These are phyloP conservation scores for Plasmodium billcollinsi DNA, from an alignment of 169 alveolate species.

Conservation along the genomic window DNA sequence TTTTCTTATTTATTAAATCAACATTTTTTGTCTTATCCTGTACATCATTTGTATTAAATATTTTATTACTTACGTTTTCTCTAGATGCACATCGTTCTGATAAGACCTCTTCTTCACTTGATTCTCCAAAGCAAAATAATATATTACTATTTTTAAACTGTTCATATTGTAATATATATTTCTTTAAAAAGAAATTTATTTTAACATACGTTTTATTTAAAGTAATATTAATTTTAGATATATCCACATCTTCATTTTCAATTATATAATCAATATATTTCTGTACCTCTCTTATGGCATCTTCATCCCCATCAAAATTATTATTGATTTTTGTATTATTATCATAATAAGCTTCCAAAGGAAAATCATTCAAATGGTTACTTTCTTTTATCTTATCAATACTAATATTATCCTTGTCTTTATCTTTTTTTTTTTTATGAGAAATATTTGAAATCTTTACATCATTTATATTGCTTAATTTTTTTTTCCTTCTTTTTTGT, in stretches of 20 bases:
- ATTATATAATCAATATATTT: constrained; percentile 33
- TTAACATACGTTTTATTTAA: constrained; percentile 15
- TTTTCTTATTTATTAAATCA: constrained; percentile 9
- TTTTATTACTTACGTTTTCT: not conserved
- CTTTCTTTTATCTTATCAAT: no score
- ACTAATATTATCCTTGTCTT: no score
- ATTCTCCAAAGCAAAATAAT: constrained; percentile 68
- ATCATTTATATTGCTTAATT: no score
- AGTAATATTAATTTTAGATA: constrained; percentile 29
- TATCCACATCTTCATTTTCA: constrained; percentile 46
- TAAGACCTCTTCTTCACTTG: constrained; percentile 60
- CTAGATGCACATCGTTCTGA: constrained; percentile 3
- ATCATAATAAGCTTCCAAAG: no score
- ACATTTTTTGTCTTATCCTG: not conserved
- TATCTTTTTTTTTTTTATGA: no score
- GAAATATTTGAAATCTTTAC: no score
- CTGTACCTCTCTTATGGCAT: constrained; percentile 5
- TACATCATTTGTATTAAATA: not conserved
- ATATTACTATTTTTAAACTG: constrained; percentile 45
- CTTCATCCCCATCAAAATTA: not conserved
- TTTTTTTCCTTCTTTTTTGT: no score
- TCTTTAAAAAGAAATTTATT: constrained; percentile 23
- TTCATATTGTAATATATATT: constrained; percentile 31
- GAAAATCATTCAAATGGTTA: no score
- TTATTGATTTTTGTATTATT: not conserved